Evolutionary conservation across 805 yeast genomes (phyloP), one percentile per base, ranked within the genome.

Genomic region (Wickerhamomyces tratensis): DNA sequence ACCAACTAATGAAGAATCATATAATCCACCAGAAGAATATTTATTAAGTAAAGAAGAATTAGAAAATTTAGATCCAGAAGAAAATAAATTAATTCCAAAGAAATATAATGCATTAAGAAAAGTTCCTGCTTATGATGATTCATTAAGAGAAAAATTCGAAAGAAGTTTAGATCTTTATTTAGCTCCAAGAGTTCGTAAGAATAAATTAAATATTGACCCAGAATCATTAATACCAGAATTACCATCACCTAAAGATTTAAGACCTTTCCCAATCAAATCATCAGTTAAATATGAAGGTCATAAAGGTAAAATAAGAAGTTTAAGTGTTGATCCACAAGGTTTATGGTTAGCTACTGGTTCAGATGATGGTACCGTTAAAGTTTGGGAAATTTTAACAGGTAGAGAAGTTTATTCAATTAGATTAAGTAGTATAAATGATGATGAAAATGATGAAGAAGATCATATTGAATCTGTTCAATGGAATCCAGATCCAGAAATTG

Each of bases 371-470:
- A 76, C 89, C 14, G 89, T 93, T 7, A 76, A 96, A 52, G 74
- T 93, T n/a, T 93, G 98, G 98, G 98, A 93, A 67, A 81, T 88
- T 15, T 67, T 88, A 46, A 86, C 97, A 6, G 98, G 98, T 39
- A 80, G 98, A 64, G 94, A 91, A 68, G 86, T 91, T 41, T 86
- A 77, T 72, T 76, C 77, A 46, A 68, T 75, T n/a, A 64, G 66
- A 43, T 54, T 78, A 20, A 58, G 75, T 20, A 36, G 45, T 13
- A 43, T 46, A 34, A 68, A 68, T 33, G 73, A 72, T 38, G 79
- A 77, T 42, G 93, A 85, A 47, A 68, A 68, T 33, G 73, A 72
- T 38, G 79, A 77, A 42, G 93, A 85, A 47, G 96, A 87, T 59
- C 82, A 82, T 51, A 76, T 88, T 46, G 95, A 86, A 54, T 65